A percentile compares a stretch with the other conserved stretches of the same genome.
phyloP scores from a whole-genome alignment of 2,329 filamentous ascomycete genomes.

The Ceratocystis variospora region DNA sequence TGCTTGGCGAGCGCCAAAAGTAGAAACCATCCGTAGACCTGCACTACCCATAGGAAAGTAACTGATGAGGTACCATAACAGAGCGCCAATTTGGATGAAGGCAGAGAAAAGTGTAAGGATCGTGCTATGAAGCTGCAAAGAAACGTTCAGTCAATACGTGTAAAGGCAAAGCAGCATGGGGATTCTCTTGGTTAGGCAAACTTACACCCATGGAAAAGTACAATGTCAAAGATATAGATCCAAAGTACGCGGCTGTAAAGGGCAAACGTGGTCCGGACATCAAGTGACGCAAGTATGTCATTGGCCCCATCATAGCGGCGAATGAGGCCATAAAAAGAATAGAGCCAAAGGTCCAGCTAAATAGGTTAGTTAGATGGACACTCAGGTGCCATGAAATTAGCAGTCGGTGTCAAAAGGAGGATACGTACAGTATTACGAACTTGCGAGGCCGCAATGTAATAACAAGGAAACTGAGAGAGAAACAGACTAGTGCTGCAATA shows the following conservation, averaged over 20 bases:
- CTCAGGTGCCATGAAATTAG: neutral
- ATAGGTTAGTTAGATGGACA: neutral
- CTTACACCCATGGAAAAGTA: conserved; percentile 88
- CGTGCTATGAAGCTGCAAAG: conserved; percentile 59
- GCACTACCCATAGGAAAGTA: conserved; percentile 96
- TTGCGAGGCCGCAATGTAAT: conserved; percentile 72
- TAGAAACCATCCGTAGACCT: conserved; percentile 72
- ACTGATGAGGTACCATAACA: conserved; percentile 88
- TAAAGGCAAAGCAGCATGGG: neutral
- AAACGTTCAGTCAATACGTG: neutral
- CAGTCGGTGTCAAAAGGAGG: conserved; percentile 10
- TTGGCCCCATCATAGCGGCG: conserved; percentile 85
- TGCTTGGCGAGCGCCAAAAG: conserved; percentile 72
- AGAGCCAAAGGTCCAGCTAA: conserved; percentile 89
- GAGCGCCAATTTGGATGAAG: conserved; percentile 66
- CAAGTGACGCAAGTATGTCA: conserved; percentile 70
- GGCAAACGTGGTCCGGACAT: conserved; percentile 72
- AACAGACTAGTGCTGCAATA: conserved; percentile 75
- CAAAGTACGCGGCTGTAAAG: conserved; percentile 90
- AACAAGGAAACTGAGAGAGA: conserved; percentile 67
- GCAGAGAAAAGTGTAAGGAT: conserved; percentile 74
- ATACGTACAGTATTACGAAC: conserved; percentile 90
- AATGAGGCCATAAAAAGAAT: conserved; percentile 82
- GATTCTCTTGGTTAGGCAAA: conserved; percentile 24
- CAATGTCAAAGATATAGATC: conserved; percentile 75